Evolutionary conservation across 495 filamentous ascomycete species (phyloP), one percentile per base, ranked within the genome.

Genomic region (Lasiosphaeria hispida): DNA sequence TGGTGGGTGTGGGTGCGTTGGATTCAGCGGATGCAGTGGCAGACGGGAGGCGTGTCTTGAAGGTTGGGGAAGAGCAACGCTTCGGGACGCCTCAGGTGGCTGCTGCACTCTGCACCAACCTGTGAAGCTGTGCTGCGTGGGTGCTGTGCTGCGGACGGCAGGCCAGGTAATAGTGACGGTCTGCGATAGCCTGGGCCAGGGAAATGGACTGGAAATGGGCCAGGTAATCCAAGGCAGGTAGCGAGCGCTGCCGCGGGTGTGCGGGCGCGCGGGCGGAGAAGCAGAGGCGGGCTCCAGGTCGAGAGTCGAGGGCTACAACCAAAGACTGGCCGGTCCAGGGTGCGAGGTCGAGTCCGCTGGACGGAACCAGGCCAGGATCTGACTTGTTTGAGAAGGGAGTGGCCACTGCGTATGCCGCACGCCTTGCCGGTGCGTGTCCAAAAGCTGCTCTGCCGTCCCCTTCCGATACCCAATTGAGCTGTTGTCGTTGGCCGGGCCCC

Each of bases 81-180:
- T 40, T 11, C 44, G 41, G 52, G 17, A 37, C 42, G 39, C 57
- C 54, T 57, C 53, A 55, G 50, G 54, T 45, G 42, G 55, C 53
- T 58, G 58, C 62, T 65, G 58, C 58, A 59, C 34, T 48, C 35
- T 62, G 53, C 10, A 39, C 19, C 42, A 15, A 23, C 13, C 13
- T 30, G 23, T 17, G 47, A 19, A 49, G 17, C 45, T 48, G 45
- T 5, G 45, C 35, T 35, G 39, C 11, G 19, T 10, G 13, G 49
- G 10, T 33, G 47, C 39, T 53, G 48, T 10, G 48, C n/a, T 41
- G 51, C 43, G 36, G 42, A 10, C 30, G 36, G 51, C 10, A 15
- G 40, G 52, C 3, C 52, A 49, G 47, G 23, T 11, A 49, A 19
- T 49, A 13, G 6, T 48, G 44, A 15, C 7, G 17, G 23, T 5